Conservation (phyloP, 495 filamentous ascomycete genomes). For the Annulohypoxylon bovei region DNA sequence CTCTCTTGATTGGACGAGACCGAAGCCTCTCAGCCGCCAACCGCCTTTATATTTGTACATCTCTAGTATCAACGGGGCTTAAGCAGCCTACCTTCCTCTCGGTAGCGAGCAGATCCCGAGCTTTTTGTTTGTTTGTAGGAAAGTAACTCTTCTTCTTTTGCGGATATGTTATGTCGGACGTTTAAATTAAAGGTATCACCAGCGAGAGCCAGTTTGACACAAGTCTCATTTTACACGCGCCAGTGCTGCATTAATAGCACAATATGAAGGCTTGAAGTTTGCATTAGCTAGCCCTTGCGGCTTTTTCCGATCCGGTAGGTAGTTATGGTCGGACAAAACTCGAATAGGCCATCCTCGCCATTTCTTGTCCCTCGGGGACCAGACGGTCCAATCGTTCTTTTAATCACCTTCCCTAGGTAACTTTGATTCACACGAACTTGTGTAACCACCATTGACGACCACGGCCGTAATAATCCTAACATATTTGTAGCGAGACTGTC, state of each 20-base stretch:
- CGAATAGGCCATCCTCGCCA: not conserved
- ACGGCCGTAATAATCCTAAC: not conserved
- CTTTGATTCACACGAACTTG: not conserved
- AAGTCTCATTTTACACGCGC: not conserved
- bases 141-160: not conserved
- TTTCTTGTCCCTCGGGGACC: not conserved
- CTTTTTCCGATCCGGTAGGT: not conserved
- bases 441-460: not conserved
- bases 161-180: not conserved
- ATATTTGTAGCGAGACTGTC: not conserved
- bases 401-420: not conserved
- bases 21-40: not conserved
- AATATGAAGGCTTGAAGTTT: not conserved
- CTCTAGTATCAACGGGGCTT: not conserved
- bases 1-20: not conserved
- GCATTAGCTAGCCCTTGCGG: not conserved
- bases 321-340: not conserved
- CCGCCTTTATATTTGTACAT: not conserved
- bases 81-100: not conserved
- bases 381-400: not conserved
- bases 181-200: not conserved
- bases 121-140: not conserved
- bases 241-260: not conserved
- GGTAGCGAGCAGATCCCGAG: not conserved
- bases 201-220: not conserved